phyloP scores from a whole-genome alignment of 805 yeast genomes.

The Candida takata region DNA sequence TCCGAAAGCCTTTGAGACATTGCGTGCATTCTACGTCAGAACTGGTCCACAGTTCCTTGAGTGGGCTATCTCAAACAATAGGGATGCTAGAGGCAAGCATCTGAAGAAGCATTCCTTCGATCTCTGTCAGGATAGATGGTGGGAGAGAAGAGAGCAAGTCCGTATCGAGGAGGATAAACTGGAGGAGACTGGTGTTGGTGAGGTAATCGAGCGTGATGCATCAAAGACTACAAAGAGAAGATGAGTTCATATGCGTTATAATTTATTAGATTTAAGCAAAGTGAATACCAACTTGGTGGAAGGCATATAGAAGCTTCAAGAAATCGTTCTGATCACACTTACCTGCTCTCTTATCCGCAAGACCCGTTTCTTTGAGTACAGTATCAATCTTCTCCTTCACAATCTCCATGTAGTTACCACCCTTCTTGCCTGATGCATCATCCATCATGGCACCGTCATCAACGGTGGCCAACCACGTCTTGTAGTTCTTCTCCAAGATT shows the following conservation, averaged over 20 bases:
- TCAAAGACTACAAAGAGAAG: conserved; percentile 48
- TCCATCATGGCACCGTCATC: conserved; percentile 32
- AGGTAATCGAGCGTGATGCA: conserved; percentile 69
- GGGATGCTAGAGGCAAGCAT: conserved; percentile 83
- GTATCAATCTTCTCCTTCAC: conserved; percentile 66
- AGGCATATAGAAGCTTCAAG: conserved; percentile 76
- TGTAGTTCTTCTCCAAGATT: conserved; percentile 82
- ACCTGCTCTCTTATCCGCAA: conserved; percentile 81
- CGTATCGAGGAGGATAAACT: conserved; percentile 81
- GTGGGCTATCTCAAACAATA: conserved; percentile 86
- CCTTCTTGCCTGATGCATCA: conserved; percentile 27
- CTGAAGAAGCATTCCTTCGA: conserved; percentile 86
- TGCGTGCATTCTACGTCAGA: conserved; percentile 79
- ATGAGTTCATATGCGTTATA: conserved; percentile 18
- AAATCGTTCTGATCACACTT: conserved; percentile 95
- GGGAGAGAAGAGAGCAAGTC: conserved; percentile 96
- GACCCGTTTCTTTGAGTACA: conserved; percentile 74
- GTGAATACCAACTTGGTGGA: conserved; percentile 95
- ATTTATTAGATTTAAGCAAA: conserved; percentile 51
- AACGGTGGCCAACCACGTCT: conserved; percentile 55
- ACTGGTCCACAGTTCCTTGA: conserved; percentile 82
- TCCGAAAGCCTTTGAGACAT: conserved; percentile 85
- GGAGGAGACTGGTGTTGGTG: conserved; percentile 87
- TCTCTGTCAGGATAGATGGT: conserved; percentile 90
- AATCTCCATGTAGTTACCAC: conserved; percentile 26